A percentile compares a stretch with the other conserved stretches of the same genome.
These are phyloP conservation scores for Chalara sp. DNA, from an alignment of 2,329 filamentous ascomycete species.

Conservation along the genomic window DNA sequence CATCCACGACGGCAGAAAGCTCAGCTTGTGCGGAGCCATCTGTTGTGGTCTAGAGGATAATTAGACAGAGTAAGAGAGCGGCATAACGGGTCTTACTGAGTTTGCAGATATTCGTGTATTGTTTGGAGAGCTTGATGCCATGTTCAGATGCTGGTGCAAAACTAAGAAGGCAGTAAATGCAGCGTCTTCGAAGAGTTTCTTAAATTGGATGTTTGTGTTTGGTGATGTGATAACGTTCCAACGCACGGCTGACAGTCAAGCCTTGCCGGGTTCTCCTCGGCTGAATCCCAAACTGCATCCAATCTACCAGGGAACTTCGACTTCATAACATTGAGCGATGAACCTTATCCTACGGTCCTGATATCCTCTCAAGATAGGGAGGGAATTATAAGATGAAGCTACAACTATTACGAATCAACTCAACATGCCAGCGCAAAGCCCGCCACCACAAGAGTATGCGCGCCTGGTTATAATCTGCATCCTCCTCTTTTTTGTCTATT, in stretches of 20 bases:
- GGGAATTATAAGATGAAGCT: not conserved
- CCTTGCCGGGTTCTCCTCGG: not conserved
- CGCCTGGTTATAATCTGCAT: slow-evolving; percentile 23
- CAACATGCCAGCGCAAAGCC: slow-evolving; percentile 19
- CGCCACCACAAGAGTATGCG: slow-evolving; percentile 21
- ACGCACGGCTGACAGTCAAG: not conserved
- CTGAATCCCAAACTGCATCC: not conserved
- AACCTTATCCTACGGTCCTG: too few species aligned
- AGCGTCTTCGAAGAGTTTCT: too few species aligned
- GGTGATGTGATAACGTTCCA: not conserved
- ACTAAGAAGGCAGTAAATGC: too few species aligned
- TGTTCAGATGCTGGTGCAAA: slow-evolving; percentile 5
- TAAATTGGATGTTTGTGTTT: not conserved
- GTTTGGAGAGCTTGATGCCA: slow-evolving; percentile 13
- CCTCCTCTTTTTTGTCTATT: slow-evolving; percentile 26
- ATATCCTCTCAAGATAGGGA: not conserved
- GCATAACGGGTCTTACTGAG: slow-evolving; percentile 9
- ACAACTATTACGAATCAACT: not conserved
- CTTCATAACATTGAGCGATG: too few species aligned
- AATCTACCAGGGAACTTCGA: too few species aligned
- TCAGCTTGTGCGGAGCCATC: slow-evolving; percentile 23
- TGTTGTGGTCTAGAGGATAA: slow-evolving; percentile 10
- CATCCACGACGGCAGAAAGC: slow-evolving; percentile 60
- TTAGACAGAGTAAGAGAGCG: not conserved
- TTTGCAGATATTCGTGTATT: slow-evolving; percentile 13